Evolutionary conservation across 331 rosid species (phyloP).

Genomic region (Arachis monticola): DNA sequence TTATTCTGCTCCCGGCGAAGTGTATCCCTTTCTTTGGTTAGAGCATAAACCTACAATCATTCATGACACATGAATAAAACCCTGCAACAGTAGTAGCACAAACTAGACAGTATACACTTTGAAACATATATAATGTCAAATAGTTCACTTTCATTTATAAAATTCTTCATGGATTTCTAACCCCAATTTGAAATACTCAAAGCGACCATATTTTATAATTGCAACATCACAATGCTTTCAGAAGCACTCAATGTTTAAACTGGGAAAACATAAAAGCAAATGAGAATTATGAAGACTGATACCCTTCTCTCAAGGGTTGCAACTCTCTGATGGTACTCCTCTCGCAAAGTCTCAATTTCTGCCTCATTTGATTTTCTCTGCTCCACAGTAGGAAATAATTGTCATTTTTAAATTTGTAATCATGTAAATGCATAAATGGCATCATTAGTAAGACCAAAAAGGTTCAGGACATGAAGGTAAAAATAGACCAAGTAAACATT

Average conservation of each 20-base stretch:
- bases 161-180: conserved; percentile 26
- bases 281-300: conserved; percentile 25
- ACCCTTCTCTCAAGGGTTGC: conserved; percentile 94
- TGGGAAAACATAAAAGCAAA: conserved; percentile 33
- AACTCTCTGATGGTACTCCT: conserved; percentile 98
- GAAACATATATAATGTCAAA: not conserved
- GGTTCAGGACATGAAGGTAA: conserved; percentile 18
- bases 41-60: conserved; percentile 80
- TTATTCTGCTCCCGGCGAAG: conserved; percentile 94
- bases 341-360: conserved; percentile 92
- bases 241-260: not conserved
- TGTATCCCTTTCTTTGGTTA: conserved; percentile 95
- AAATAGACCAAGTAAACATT: conserved; percentile 4
- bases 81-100: not conserved
- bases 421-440: not conserved
- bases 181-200: conserved; percentile 35
- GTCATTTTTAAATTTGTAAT: conserved; percentile 20
- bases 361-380: conserved; percentile 96
- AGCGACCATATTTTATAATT: conserved; percentile 18
- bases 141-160: conserved; percentile 32
- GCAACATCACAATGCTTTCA: not conserved
- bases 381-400: conserved; percentile 43
- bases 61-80: no score
- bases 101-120: conserved; percentile 26
- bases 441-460: conserved; percentile 12